These are phyloP conservation scores for Lactarius akahatsu DNA, from an alignment of 768 basidiomycete species.

Conservation along the genomic window DNA sequence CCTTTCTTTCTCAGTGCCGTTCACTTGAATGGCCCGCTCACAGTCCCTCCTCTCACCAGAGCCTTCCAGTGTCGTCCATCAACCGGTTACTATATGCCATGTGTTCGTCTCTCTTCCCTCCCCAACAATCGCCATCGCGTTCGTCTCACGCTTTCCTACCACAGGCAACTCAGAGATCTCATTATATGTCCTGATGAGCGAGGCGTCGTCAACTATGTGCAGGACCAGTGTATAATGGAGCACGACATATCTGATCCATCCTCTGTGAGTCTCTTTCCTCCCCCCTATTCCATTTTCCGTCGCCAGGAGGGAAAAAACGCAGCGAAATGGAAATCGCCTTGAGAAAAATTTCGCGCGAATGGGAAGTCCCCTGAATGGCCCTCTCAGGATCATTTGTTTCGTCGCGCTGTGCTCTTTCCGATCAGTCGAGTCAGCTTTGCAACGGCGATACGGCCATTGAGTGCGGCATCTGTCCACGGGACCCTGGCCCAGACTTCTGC, in stretches of 20 bases:
- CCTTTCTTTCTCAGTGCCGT: slow-evolving; percentile 4
- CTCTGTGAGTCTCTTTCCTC: slow-evolving; percentile 41
- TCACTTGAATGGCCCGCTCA: slow-evolving; percentile 46
- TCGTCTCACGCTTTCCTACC: slow-evolving; percentile 5
- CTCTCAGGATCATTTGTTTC: background rate
- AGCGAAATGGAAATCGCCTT: background rate
- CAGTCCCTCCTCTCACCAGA: slow-evolving; percentile 45
- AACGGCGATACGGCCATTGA: background rate
- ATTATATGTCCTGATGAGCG: slow-evolving; percentile 68
- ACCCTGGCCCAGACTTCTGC: background rate
- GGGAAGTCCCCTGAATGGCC: background rate
- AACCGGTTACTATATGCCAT: slow-evolving; percentile 58
- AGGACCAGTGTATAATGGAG: slow-evolving; percentile 53
- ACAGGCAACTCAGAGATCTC: slow-evolving; percentile 76
- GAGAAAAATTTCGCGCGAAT: background rate
- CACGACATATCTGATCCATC: slow-evolving; percentile 53
- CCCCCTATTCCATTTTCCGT: background rate
- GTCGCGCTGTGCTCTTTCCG: background rate
- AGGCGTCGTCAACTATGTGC: slow-evolving; percentile 65
- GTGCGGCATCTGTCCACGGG: background rate
- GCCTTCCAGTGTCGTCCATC: slow-evolving; percentile 44
- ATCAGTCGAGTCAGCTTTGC: background rate
- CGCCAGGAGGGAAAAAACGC: background rate
- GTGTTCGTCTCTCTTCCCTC: slow-evolving; percentile 42
- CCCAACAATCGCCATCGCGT: slow-evolving; percentile 16